Base-by-base conservation (phyloP, 306 rosid species). In the Rubus parviflorus region DNA sequence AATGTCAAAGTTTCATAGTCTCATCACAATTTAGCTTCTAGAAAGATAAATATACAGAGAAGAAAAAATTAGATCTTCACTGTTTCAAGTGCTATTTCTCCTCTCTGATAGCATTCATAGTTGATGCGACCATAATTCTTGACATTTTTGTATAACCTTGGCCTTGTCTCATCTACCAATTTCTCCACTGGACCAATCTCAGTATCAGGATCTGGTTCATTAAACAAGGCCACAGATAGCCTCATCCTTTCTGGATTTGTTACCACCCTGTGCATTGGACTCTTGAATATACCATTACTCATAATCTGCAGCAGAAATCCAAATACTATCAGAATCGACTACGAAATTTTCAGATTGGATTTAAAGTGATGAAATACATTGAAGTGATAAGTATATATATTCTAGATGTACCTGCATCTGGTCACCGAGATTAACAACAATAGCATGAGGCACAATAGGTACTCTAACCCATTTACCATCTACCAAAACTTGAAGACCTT, bases 401-500 rank as follows among this genome's bases (percentile, higher is more conserved):
- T 30, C 1, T 30, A 1, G 1, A 30, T 30, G 43, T 70, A 70
- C 61, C 58, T 70, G 74, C 74, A 72, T 72, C 3, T 90, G 97
- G 76, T 93, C 98, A 68, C 98, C 98, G 49, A 93, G 86, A 51
- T 93, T 91, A 62, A 93, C 63, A 72, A 91, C 43, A 14, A 93
- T 84, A 81, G 96, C 94, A 25, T 82, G 74, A 17, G 92, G 79
- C 70, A 90, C 57, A 38, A 88, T 83, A n/a, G 98, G 91, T 49
- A 88, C 90, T 77, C 73, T 87, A 61, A 79, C 88, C 98, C 98
- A 94, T 65, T 84, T 69, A 11, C 79, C 79, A 67, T 85, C 96
- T 84, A 85, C 89, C 85, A 85, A 77, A 77, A 94, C 56, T 79
- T 94, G 98, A 45, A 94, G 91, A 62, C 98, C 97, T 82, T 90